A percentile compares a stretch with the other conserved stretches of the same genome.
Evolutionary conservation across 805 yeast genomes (phyloP).

Genomic region (Cyberlindnera xylosilytica): DNA sequence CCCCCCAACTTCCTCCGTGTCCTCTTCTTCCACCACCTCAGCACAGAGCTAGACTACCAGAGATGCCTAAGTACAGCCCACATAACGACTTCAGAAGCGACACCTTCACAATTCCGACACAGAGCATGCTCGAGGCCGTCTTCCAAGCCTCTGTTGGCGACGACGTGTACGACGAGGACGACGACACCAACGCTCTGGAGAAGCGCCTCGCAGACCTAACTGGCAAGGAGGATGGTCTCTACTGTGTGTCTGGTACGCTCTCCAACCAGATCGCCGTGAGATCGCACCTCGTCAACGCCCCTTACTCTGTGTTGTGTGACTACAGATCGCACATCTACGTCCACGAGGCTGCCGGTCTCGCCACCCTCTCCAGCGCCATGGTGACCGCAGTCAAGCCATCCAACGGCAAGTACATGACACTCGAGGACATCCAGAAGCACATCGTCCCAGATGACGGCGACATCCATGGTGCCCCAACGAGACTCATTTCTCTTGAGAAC

Average conservation of each 20-base stretch:
- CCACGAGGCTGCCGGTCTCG: conserved; percentile 90
- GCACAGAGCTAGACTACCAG: neutral
- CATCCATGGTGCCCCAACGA: conserved; percentile 86
- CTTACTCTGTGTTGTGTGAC: conserved; percentile 83
- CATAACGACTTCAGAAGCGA: conserved; percentile 65
- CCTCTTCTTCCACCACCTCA: neutral
- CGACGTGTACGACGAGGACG: conserved; percentile 85
- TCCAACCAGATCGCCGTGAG: conserved; percentile 86
- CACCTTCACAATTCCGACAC: conserved; percentile 87
- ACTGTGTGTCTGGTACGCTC: conserved; percentile 85
- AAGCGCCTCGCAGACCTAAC: conserved; percentile 59
- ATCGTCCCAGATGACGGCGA: conserved; percentile 73
- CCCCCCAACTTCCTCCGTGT: neutral
- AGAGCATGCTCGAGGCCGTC: conserved; percentile 64
- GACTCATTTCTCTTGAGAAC: conserved; percentile 80
- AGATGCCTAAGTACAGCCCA: conserved; percentile 22
- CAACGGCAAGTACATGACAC: conserved; percentile 72
- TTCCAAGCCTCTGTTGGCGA: conserved; percentile 68
- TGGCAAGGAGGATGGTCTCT: conserved; percentile 79
- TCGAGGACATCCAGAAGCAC: conserved; percentile 70
- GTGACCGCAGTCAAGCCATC: conserved; percentile 77
- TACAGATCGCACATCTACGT: conserved; percentile 78
- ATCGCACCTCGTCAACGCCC: conserved; percentile 75
- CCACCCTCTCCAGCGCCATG: conserved; percentile 88
- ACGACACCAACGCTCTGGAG: conserved; percentile 63